These are phyloP conservation scores for Colletotrichum coccodes DNA, from an alignment of 2,329 filamentous ascomycete species.

Conservation along the genomic window DNA sequence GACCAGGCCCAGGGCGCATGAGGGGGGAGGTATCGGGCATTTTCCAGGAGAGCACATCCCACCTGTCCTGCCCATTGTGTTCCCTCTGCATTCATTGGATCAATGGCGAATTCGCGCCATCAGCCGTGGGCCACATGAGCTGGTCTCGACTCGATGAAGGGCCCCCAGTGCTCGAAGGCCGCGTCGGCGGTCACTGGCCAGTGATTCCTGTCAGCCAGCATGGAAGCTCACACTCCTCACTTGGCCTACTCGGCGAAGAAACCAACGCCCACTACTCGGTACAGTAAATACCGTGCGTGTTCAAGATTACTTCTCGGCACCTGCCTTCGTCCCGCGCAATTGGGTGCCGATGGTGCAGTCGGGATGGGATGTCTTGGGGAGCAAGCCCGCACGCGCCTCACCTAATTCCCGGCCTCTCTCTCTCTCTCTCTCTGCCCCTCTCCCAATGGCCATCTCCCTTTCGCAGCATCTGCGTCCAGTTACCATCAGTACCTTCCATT, in stretches of 20 bases:
- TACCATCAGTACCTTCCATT: background rate
- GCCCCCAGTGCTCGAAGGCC: background rate
- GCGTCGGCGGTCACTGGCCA: background rate
- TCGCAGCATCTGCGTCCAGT: conserved; percentile 17
- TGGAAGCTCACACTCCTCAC: background rate
- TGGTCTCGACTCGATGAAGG: background rate
- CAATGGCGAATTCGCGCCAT: background rate
- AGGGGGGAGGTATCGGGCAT: background rate
- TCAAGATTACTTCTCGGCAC: background rate
- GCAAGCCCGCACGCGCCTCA: conserved; percentile 11
- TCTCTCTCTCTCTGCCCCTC: background rate
- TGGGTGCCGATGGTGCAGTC: background rate
- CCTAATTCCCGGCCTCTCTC: background rate
- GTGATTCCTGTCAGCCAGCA: background rate
- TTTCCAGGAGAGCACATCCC: background rate
- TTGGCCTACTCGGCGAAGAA: no score
- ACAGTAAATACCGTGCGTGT: no score
- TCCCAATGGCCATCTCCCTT: conserved; percentile 7
- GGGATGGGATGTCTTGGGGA: background rate
- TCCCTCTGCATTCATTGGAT: background rate
- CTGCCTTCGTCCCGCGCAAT: background rate
- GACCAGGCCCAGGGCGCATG: no score
- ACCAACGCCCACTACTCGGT: no score
- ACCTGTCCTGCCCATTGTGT: background rate
- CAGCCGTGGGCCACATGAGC: background rate